Percentiles rank a stretch among this genome's conserved stretches.
Conservation (phyloP, 345 rosid species). For the Isatis tinctoria region DNA sequence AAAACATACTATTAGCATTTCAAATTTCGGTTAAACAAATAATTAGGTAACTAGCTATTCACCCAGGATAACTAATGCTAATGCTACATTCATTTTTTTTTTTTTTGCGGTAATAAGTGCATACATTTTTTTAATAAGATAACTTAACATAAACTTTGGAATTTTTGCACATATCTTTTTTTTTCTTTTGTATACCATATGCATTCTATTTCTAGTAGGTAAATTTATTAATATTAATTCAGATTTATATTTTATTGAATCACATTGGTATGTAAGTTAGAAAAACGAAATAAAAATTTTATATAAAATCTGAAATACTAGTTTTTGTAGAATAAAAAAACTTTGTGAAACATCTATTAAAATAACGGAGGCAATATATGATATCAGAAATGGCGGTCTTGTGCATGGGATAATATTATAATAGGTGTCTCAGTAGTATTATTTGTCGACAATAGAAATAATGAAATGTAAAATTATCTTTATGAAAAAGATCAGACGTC, state of each 20-base stretch:
- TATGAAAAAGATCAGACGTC: slow-evolving; percentile 6
- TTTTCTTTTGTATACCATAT: background rate
- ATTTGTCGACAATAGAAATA: background rate
- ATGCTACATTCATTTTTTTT: background rate
- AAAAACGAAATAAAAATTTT: background rate
- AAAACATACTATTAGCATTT: background rate
- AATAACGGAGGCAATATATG: background rate
- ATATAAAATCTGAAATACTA: background rate
- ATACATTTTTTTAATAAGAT: too few species aligned
- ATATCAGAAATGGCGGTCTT: background rate
- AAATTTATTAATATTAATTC: background rate
- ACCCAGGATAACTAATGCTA: background rate
- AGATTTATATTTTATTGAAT: background rate
- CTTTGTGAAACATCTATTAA: background rate
- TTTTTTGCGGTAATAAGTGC: too few species aligned
- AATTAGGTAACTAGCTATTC: background rate
- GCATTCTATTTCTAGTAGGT: too few species aligned
- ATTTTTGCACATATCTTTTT: background rate
- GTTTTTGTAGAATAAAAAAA: background rate
- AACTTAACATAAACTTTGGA: too few species aligned
- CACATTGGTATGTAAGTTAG: background rate
- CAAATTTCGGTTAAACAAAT: too few species aligned
- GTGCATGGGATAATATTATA: background rate
- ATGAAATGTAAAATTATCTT: background rate
- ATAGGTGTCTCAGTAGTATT: background rate